Evolutionary conservation across 768 basidiomycete species (phyloP).

Genomic region (Epithele typhae): DNA sequence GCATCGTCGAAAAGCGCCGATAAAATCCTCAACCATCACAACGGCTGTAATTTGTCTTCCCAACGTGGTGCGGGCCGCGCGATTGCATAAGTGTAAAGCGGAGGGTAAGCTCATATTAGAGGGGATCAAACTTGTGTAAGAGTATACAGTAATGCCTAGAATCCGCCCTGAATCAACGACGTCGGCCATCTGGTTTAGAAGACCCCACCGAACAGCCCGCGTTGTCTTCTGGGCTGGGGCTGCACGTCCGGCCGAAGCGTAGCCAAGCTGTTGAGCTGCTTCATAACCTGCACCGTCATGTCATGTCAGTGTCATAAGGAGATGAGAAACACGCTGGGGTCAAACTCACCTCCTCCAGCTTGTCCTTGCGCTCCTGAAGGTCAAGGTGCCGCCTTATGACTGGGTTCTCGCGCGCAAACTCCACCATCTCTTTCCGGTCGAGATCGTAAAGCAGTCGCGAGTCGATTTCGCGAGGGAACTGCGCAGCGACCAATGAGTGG

Average conservation of each 20-base stretch:
- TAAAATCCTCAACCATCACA: no score
- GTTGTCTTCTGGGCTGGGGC: conserved; percentile 64
- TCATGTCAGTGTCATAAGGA: conserved; percentile 5
- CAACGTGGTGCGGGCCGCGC: no score
- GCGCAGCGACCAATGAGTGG: neutral
- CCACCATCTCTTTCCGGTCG: conserved; percentile 83
- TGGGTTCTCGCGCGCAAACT: conserved; percentile 96
- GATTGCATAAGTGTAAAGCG: no score
- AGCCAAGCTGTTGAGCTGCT: conserved; percentile 88
- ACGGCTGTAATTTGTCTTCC: no score
- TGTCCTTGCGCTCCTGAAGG: conserved; percentile 94
- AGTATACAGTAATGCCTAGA: neutral
- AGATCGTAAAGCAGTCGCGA: conserved; percentile 88
- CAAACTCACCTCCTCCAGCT: conserved; percentile 80
- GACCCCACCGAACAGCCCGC: conserved; percentile 76
- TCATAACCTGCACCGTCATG: conserved; percentile 69
- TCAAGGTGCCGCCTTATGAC: conserved; percentile 83
- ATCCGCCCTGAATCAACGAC: neutral
- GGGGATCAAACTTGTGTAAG: no score
- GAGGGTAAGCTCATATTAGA: no score
- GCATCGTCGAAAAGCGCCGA: no score
- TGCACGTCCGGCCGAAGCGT: conserved; percentile 82
- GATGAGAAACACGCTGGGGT: neutral
- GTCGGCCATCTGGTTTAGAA: conserved; percentile 42
- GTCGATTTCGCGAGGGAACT: conserved; percentile 99